Conservation (phyloP, 208 protist species). For the Jaenimonas drosophilae region DNA sequence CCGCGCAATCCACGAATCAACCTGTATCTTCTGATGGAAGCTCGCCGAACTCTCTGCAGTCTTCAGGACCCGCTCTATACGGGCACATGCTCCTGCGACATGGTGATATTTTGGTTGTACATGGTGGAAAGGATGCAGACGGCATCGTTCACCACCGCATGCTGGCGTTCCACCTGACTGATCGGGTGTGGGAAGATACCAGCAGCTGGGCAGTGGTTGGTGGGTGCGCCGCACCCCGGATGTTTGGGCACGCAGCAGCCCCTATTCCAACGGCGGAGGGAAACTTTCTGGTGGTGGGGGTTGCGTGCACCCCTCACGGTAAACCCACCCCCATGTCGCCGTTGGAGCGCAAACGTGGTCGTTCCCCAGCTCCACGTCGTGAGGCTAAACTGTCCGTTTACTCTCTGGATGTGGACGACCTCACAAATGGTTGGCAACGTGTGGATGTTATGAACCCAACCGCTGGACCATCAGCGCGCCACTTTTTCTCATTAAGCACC, state of each 20-base stretch:
- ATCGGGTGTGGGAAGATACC: conserved; percentile 4
- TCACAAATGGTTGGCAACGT: too few relatives aligned
- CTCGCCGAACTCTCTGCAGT: background rate
- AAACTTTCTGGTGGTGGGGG: conserved; percentile 4
- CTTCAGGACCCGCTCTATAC: conserved; percentile 5
- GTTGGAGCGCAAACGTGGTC: too few relatives aligned
- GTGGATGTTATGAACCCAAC: too few relatives aligned
- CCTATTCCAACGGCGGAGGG: conserved; percentile 1
- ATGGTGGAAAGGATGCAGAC: conserved; percentile 8
- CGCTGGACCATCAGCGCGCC: too few relatives aligned
- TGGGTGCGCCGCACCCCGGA: conserved; percentile 8
- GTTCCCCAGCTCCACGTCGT: too few relatives aligned
- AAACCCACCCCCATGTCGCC: too few relatives aligned
- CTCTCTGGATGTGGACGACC: too few relatives aligned
- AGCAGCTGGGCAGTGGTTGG: conserved; percentile 4
- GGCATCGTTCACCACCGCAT: conserved; percentile 3
- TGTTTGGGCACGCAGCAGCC: conserved; percentile 8
- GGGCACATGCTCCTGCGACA: conserved; percentile 7
- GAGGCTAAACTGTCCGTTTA: too few relatives aligned
- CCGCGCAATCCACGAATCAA: too few relatives aligned
- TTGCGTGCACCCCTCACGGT: too few relatives aligned
- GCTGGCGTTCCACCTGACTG: conserved; percentile 6
- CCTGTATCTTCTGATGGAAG: too few relatives aligned
- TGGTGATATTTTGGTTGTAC: conserved; percentile 6
- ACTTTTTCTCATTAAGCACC: too few relatives aligned